Conservation (phyloP, 2,329 filamentous ascomycete species). For the Daldinia sp. region DNA sequence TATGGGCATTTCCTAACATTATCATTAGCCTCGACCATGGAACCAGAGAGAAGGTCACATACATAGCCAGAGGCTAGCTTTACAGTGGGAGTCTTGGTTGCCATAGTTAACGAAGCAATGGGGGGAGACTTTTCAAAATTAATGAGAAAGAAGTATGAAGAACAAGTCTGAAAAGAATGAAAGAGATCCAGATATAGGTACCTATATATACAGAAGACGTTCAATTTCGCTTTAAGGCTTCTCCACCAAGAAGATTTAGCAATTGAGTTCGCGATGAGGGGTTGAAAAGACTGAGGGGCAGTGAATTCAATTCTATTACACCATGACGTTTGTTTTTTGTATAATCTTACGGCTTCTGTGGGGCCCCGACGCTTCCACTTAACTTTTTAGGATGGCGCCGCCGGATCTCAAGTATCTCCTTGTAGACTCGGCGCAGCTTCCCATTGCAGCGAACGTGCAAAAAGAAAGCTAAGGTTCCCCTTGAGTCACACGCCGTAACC, state of each 20-base stretch:
- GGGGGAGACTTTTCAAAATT: neutral
- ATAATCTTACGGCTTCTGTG: slow-evolving; percentile 25
- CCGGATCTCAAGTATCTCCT: slow-evolving; percentile 9
- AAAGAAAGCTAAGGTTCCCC: neutral
- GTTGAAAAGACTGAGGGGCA: slow-evolving; percentile 20
- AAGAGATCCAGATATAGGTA: neutral
- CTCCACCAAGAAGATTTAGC: neutral
- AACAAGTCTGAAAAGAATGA: neutral
- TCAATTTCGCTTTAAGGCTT: neutral
- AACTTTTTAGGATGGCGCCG: slow-evolving; percentile 33
- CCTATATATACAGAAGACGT: neutral
- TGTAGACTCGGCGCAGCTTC: slow-evolving; percentile 16
- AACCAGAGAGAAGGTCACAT: slow-evolving; percentile 24
- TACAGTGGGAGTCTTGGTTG: slow-evolving; percentile 46
- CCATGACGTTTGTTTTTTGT: slow-evolving; percentile 34
- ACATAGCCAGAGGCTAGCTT: slow-evolving; percentile 56
- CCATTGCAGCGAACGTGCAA: slow-evolving; percentile 2
- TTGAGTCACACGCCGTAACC: neutral
- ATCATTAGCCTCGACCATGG: slow-evolving; percentile 23
- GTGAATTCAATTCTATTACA: slow-evolving; percentile 17
- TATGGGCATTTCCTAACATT: slow-evolving; percentile 54
- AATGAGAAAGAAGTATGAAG: neutral
- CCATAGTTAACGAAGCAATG: slow-evolving; percentile 39
- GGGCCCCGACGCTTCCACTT: slow-evolving; percentile 32
- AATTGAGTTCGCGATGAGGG: slow-evolving; percentile 33